Evolutionary conservation across 768 basidiomycete genomes (phyloP).

Genomic region (Termitomyces sp.): DNA sequence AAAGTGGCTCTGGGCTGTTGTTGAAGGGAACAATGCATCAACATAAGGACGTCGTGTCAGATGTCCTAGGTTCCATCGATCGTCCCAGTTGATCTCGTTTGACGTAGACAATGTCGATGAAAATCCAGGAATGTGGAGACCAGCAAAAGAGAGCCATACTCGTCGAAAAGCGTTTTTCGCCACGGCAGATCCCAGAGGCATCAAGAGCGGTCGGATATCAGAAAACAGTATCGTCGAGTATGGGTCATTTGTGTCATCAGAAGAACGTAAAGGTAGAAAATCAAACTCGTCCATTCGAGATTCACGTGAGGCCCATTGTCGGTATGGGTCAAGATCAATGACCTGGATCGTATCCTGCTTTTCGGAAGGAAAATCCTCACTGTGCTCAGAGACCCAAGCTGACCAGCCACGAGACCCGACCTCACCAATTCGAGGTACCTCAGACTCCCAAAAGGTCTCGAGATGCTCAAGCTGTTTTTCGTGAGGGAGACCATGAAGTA

Average conservation of each 20-base stretch:
- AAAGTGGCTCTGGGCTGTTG: conserved; percentile 26
- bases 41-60: conserved; percentile 44
- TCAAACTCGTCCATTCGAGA: conserved; percentile 38
- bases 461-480: conserved; percentile 51
- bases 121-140: conserved; percentile 72
- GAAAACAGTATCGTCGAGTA: conserved; percentile 70
- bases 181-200: conserved; percentile 38
- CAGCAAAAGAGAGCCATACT: conserved; percentile 68
- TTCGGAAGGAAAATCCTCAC: conserved; percentile 24
- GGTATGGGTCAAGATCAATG: conserved; percentile 56
- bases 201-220: conserved; percentile 60
- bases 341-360: conserved; percentile 7
- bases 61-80: conserved; percentile 58
- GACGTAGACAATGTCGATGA: conserved; percentile 31
- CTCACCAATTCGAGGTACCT: conserved; percentile 75
- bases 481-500: conserved; percentile 40
- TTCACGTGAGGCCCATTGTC: conserved; percentile 64
- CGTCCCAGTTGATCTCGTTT: conserved; percentile 48
- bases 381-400: conserved; percentile 49
- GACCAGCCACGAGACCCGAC: conserved; percentile 64
- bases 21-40: conserved; percentile 49
- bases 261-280: conserved; percentile 51
- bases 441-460: conserved; percentile 85
- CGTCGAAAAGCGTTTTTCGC: conserved; percentile 59
- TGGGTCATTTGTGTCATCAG: conserved; percentile 58